phyloP scores from a whole-genome alignment of 768 basidiomycete species.

The Phylloporus rhodoxanthus region DNA sequence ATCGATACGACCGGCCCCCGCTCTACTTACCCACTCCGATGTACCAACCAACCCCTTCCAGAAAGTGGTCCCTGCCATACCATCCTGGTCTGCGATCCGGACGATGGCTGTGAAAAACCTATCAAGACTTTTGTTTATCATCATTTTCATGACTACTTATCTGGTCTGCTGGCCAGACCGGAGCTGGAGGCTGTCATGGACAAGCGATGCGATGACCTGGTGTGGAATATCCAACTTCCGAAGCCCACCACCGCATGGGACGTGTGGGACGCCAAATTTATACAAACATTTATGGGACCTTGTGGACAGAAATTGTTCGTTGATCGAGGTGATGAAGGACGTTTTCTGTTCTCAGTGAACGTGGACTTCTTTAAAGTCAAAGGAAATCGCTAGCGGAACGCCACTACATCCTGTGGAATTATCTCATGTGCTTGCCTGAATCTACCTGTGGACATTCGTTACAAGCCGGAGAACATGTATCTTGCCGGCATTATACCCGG shows the following conservation, averaged over 20 bases:
- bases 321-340: constrained; percentile 7
- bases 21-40: constrained; percentile 3
- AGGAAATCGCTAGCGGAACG: constrained; percentile 20
- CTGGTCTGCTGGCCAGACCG: background rate
- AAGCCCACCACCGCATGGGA: background rate
- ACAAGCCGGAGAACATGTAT: constrained; percentile 27
- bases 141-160: constrained; percentile 2
- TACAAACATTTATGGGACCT: constrained; percentile 6
- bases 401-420: constrained; percentile 26
- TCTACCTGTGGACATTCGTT: constrained; percentile 27
- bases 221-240: background rate
- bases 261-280: constrained; percentile 1
- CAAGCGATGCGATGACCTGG: background rate
- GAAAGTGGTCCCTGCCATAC: background rate
- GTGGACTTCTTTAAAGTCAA: constrained; percentile 30
- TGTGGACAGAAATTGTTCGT: constrained; percentile 13
- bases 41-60: constrained; percentile 2
- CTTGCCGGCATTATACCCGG: constrained; percentile 26
- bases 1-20: too few relatives aligned
- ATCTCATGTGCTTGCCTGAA: constrained; percentile 32
- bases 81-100: background rate
- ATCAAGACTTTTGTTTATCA: constrained; percentile 2
- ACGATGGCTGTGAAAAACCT: background rate
- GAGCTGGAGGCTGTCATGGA: constrained; percentile 15
- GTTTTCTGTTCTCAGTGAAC: constrained; percentile 18